These are phyloP conservation scores for Claviceps pusilla DNA, from an alignment of 2,329 filamentous ascomycete genomes.

Conservation along the genomic window DNA sequence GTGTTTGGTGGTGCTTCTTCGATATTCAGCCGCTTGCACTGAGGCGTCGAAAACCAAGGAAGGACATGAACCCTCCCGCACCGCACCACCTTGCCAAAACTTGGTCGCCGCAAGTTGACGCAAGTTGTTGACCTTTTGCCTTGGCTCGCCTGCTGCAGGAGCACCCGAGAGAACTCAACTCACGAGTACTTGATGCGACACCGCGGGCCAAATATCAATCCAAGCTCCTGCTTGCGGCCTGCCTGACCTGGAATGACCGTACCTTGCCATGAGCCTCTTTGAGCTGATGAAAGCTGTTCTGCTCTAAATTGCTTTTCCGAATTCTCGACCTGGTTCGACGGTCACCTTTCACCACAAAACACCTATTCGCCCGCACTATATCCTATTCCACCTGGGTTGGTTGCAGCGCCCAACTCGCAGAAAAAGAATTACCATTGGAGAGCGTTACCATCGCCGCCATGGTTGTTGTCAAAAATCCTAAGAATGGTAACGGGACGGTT, in stretches of 20 bases:
- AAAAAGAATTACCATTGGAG: not conserved
- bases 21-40: not conserved
- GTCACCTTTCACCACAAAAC: not conserved
- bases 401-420: not conserved
- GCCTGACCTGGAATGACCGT: not conserved
- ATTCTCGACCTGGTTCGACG: not conserved
- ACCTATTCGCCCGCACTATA: not conserved
- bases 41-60: not conserved
- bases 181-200: not conserved
- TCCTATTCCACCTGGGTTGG: not conserved
- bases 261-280: not conserved
- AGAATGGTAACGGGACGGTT: conserved; percentile 24
- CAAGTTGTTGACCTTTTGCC: not conserved
- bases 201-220: not conserved
- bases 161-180: not conserved
- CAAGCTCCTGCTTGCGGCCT: not conserved
- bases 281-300: conserved; percentile 1
- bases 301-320: not conserved
- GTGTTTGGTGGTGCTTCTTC: not conserved
- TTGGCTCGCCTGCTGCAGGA: not conserved
- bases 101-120: not conserved
- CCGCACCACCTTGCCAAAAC: not conserved
- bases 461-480: conserved; percentile 23
- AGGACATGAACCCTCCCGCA: not conserved
- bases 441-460: not conserved